Conservation (phyloP, 495 filamentous ascomycete genomes). For the Schizothecium vesticola region DNA sequence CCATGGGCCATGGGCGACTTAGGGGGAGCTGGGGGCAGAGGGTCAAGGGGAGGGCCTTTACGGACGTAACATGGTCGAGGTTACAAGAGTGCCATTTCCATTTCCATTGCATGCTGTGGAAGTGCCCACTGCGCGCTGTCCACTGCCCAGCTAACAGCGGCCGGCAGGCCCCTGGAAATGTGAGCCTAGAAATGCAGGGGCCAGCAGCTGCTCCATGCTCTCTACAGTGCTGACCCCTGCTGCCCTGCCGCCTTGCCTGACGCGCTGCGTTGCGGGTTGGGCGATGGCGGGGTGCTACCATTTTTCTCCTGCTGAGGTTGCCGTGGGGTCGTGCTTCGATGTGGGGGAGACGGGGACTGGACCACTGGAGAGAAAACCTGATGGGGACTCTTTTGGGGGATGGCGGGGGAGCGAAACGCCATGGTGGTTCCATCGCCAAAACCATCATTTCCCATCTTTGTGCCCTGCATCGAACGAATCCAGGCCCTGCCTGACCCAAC, state of each 20-base stretch:
- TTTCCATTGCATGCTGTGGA: not conserved
- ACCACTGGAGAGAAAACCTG: not conserved
- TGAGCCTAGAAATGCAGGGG: not conserved
- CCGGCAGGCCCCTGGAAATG: not conserved
- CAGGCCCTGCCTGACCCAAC: not conserved
- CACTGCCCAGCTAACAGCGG: not conserved
- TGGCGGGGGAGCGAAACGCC: not conserved
- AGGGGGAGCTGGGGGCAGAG: not conserved
- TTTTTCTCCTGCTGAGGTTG: not conserved
- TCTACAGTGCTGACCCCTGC: not conserved
- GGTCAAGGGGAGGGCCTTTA: slow-evolving; percentile 1
- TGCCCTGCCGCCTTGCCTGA: not conserved
- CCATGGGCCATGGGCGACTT: not conserved
- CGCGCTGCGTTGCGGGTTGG: not conserved
- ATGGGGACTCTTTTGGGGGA: not conserved
- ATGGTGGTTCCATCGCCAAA: not conserved
- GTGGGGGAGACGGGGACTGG: not conserved
- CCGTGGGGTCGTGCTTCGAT: not conserved
- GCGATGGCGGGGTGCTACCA: not conserved
- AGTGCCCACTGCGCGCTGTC: not conserved
- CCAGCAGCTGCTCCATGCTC: not conserved
- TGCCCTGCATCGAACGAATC: not conserved
- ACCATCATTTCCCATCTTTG: not conserved
- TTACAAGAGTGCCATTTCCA: not conserved
- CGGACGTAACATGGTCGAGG: slow-evolving; percentile 5